Evolutionary conservation across 164 flowering plant species (phyloP), one percentile per base, ranked within the genome.

Genomic region (Piper longum): DNA sequence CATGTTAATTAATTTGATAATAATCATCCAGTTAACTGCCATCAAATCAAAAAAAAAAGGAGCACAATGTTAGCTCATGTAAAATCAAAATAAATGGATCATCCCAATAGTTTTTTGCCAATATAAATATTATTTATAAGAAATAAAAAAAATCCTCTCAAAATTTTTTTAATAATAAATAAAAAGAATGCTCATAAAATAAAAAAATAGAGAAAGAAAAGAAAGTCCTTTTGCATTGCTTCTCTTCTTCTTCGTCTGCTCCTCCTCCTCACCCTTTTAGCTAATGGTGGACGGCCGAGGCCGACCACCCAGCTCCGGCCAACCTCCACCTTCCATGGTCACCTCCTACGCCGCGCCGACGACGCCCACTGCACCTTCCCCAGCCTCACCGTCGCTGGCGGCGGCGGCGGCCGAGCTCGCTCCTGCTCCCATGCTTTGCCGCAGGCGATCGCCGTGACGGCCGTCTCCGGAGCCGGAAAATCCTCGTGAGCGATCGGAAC

Each of bases 371-470:
- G 43, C 56, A 64, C 18, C 55, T 63, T 40, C 18, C 14, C 14
- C 7, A 14, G 8, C 9, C 14, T 13, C 57, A 41, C 14, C 57
- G 43, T 72, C 57, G 41, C 64, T 63, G 61, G 69, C 64, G 69
- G 73, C 59, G 41, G 66, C 64, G 61, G 69, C 64, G 69, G 66
- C 44, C 72, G 78, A 26, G 68, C 73, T 26, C 67, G 74, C 48
- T 70, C 57, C 41, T 54, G 64, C 73, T 56, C 69, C 63, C 57
- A 71, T 70, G 75, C 67, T 54, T 11, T 52, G 17, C 71, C 72
- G 45, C 52, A 77, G 67, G 81, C 81, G 61, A 62, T 79, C 73
- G 76, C 80, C 69, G 66, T 81, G 79, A 82, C 89, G 71, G 89
- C 85, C 82, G 70, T 83, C 78, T 89, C 89, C 61, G 85, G 83